phyloP scores from a whole-genome alignment of 1,139 yeast genomes.

The Meyerozyma athensensis region DNA sequence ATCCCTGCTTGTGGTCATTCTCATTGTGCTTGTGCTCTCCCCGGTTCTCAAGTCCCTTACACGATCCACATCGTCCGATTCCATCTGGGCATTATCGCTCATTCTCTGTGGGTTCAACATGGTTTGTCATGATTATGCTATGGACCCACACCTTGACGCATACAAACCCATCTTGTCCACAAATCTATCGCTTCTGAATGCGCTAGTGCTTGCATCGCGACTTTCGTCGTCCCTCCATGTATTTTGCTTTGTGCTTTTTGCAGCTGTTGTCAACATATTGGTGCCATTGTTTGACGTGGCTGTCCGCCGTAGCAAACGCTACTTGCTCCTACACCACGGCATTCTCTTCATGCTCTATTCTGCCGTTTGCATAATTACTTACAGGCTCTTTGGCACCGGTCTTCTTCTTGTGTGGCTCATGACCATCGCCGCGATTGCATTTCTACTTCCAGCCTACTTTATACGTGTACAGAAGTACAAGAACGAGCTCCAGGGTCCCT shows the following conservation, averaged over 20 bases:
- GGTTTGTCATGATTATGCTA: constrained; percentile 61
- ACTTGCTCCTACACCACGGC: constrained; percentile 25
- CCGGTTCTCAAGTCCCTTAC: constrained; percentile 90
- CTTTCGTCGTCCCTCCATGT: constrained; percentile 69
- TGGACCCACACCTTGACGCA: constrained; percentile 26
- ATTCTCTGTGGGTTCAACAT: constrained; percentile 70
- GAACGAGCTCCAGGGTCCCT: constrained; percentile 87
- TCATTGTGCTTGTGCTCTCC: constrained; percentile 70
- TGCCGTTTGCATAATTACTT: constrained; percentile 20
- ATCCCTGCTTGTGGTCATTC: constrained; percentile 62
- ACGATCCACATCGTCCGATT: constrained; percentile 84
- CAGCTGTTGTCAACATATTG: constrained; percentile 67
- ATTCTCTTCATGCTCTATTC: constrained; percentile 23
- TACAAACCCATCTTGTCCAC: constrained; percentile 69
- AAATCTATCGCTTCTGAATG: constrained; percentile 78
- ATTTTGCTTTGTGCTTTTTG: constrained; percentile 72
- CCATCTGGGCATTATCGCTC: constrained; percentile 88
- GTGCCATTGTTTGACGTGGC: constrained; percentile 67
- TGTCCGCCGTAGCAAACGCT: constrained; percentile 36
- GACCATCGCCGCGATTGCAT: constrained; percentile 42
- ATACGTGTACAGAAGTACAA: constrained; percentile 72
- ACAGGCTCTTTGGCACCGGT: constrained; percentile 34
- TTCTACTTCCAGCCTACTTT: constrained; percentile 69
- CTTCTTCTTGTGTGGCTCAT: constrained; percentile 46
- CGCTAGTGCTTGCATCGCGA: constrained; percentile 86